Conservation (phyloP, 805 yeast genomes). For the Metschnikowia hibisci region DNA sequence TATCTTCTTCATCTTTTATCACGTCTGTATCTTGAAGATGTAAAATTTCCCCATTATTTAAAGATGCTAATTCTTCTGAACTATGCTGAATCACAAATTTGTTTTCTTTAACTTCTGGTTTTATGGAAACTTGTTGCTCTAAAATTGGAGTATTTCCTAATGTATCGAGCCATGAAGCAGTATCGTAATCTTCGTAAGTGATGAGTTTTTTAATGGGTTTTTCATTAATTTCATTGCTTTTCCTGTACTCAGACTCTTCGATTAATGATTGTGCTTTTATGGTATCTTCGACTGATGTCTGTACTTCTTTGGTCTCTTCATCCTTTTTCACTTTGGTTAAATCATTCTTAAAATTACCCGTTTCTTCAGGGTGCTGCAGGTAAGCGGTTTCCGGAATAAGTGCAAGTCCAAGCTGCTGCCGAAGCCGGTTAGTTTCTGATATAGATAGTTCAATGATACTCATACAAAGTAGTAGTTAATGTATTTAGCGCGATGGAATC, state of each 20-base stretch:
- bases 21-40: constrained; percentile 53
- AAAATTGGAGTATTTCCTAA: constrained; percentile 33
- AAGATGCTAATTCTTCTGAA: constrained; percentile 35
- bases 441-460: constrained; percentile 28
- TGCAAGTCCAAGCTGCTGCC: constrained; percentile 50
- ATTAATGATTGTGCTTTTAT: not conserved
- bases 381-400: constrained; percentile 35
- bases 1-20: constrained; percentile 28
- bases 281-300: not conserved
- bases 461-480: not conserved
- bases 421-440: constrained; percentile 54
- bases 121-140: constrained; percentile 26
- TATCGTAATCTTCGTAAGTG: constrained; percentile 13
- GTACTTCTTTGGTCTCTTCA: not conserved
- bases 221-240: constrained; percentile 1
- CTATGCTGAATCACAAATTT: constrained; percentile 46
- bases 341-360: not conserved
- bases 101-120: constrained; percentile 21
- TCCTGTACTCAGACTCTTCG: not conserved
- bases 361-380: not conserved
- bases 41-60: constrained; percentile 43
- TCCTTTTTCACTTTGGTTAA: too few species aligned
- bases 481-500: not conserved
- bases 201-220: constrained; percentile 18
- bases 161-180: constrained; percentile 15